Evolutionary conservation across 73 alveolate species (phyloP).

Genomic region (Halteria grandinella): DNA sequence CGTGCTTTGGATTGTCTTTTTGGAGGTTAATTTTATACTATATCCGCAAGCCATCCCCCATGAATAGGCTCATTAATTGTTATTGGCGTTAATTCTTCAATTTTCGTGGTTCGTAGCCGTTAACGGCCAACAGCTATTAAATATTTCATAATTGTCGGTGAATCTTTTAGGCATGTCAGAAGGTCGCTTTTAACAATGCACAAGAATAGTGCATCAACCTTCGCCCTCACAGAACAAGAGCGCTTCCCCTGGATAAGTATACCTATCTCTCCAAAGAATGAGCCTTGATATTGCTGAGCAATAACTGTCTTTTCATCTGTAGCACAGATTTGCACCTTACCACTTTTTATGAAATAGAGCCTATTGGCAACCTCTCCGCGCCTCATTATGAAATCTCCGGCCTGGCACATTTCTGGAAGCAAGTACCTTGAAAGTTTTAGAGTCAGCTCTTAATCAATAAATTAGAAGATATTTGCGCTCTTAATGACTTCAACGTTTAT

Average conservation of each 20-base stretch:
- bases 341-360: constrained; percentile 67
- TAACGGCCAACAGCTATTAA: constrained; percentile 62
- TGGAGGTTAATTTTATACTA: no score
- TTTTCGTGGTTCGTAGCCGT: constrained; percentile 67
- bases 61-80: no score
- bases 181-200: constrained; percentile 35
- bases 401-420: constrained; percentile 41
- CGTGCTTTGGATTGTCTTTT: no score
- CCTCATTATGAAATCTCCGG: constrained; percentile 51
- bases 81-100: constrained; percentile 50
- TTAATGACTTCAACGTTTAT: constrained; percentile 55
- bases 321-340: constrained; percentile 54
- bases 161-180: constrained; percentile 21
- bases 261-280: constrained; percentile 78
- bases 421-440: constrained; percentile 39
- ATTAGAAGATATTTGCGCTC: constrained; percentile 57
- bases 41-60: no score
- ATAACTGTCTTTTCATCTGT: constrained; percentile 55
- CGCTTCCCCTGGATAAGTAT: constrained; percentile 52
- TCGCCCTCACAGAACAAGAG: constrained; percentile 62
- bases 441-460: constrained; percentile 61
- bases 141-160: constrained; percentile 51
- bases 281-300: constrained; percentile 64
- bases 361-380: constrained; percentile 64
- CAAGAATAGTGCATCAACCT: constrained; percentile 52